Evolutionary conservation across 306 rosid genomes (phyloP).

Genomic region (Comarum palustre): DNA sequence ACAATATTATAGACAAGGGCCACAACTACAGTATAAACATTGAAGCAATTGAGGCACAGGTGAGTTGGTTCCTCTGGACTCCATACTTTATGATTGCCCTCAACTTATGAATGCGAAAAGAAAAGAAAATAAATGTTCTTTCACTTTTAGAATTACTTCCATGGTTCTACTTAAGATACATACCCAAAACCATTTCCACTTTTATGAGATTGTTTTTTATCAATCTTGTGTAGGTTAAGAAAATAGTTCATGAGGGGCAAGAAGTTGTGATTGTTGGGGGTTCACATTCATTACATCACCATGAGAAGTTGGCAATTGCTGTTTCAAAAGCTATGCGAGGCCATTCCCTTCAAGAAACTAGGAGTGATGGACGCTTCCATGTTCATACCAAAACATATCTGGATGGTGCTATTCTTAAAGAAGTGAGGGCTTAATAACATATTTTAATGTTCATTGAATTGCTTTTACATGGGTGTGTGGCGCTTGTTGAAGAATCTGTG

Average conservation of each 20-base stretch:
- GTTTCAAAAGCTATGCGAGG: conserved; percentile 95
- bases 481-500: conserved; percentile 15
- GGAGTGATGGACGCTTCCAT: conserved; percentile 91
- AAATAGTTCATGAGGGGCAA: conserved; percentile 83
- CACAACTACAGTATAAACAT: conserved; percentile 80
- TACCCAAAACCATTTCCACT: conserved; percentile 9
- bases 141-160: neutral
- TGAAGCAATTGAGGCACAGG: conserved; percentile 78
- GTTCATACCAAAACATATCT: conserved; percentile 87
- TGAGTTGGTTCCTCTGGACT: conserved; percentile 37
- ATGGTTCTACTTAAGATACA: neutral
- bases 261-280: conserved; percentile 88
- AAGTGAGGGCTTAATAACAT: conserved; percentile 48
- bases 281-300: conserved; percentile 74
- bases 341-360: conserved; percentile 97
- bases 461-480: neutral
- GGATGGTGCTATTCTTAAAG: conserved; percentile 92
- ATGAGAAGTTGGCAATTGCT: conserved; percentile 93
- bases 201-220: conserved; percentile 21
- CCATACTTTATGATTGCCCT: neutral
- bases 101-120: neutral
- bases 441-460: conserved; percentile 3
- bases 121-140: neutral
- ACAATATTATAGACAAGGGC: conserved; percentile 78
- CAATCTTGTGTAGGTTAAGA: conserved; percentile 59